A percentile compares a stretch with the other conserved stretches of the same genome.
These are phyloP conservation scores for Chaetomiaceae sp. DNA, from an alignment of 2,329 filamentous ascomycete species.

Conservation along the genomic window DNA sequence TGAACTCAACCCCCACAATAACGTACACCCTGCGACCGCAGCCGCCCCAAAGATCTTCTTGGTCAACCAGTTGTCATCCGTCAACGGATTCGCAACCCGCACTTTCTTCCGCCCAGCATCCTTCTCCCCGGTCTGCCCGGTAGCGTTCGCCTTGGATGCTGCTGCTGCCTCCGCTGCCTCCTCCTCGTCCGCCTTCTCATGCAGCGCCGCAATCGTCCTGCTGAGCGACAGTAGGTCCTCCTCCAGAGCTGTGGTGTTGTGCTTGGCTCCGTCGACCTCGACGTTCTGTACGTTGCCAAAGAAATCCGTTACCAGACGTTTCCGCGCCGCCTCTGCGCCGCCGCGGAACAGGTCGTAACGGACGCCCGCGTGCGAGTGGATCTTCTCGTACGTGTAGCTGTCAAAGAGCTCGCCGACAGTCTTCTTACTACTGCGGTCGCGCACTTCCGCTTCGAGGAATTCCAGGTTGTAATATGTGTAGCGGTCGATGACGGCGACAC, in stretches of 20 bases:
- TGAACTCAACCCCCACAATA: conserved; percentile 55
- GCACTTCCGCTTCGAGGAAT: conserved; percentile 87
- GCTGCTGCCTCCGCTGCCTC: conserved; percentile 40
- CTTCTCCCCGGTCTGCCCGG: conserved; percentile 24
- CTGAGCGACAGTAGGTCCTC: conserved; percentile 77
- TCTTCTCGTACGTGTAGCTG: conserved; percentile 90
- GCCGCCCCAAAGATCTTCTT: conserved; percentile 61
- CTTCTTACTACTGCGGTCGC: conserved; percentile 78
- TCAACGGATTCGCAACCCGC: conserved; percentile 55
- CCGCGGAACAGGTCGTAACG: conserved; percentile 93
- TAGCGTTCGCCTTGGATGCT: conserved; percentile 23
- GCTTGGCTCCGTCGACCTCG: conserved; percentile 69
- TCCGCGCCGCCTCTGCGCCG: conserved; percentile 69
- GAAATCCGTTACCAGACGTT: conserved; percentile 87
- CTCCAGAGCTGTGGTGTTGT: conserved; percentile 50
- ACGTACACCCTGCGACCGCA: conserved; percentile 55
- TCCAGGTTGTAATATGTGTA: conserved; percentile 99
- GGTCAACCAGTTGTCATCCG: conserved; percentile 61
- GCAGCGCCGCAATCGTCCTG: conserved; percentile 55
- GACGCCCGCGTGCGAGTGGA: conserved; percentile 86
- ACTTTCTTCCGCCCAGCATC: conserved; percentile 33
- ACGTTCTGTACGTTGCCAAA: conserved; percentile 98
- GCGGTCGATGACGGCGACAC: conserved; percentile 94
- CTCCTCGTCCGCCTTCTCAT: conserved; percentile 44
- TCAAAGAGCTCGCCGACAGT: conserved; percentile 93